Percentiles rank a stretch among this genome's conserved stretches.
Conservation (phyloP, 78 protist species). For the Mastigamoeba balamuthi region DNA sequence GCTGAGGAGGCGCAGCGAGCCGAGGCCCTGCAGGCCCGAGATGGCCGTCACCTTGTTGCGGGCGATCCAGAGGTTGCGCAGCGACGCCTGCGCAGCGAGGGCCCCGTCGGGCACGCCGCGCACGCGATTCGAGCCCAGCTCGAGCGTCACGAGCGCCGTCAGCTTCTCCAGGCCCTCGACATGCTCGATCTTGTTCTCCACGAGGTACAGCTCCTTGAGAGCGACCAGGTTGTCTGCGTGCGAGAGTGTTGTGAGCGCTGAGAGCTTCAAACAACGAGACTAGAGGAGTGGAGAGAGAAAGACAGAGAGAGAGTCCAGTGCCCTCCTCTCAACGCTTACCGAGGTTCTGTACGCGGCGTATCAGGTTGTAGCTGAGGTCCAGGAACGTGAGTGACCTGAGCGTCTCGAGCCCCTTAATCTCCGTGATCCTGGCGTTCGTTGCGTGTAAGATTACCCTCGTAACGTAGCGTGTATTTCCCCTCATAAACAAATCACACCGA, state of each 20-base stretch:
- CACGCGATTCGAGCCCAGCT: slow-evolving; percentile 13
- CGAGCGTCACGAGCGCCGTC: not conserved
- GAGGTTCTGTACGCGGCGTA: not conserved
- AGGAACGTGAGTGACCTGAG: not conserved
- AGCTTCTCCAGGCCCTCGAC: not conserved
- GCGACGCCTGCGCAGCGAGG: not conserved
- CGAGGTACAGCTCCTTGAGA: not conserved
- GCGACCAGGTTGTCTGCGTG: too few species aligned
- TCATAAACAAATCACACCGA: too few species aligned
- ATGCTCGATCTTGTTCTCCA: not conserved
- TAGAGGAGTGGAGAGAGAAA: too few species aligned
- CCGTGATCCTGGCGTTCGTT: too few species aligned
- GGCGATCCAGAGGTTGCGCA: not conserved
- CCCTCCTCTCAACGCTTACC: too few species aligned
- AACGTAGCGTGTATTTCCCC: too few species aligned
- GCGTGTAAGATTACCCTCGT: too few species aligned
- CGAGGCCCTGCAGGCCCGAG: not conserved
- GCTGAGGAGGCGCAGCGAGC: not conserved
- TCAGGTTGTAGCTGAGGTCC: not conserved
- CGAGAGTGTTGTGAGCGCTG: too few species aligned
- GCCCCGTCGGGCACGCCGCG: not conserved
- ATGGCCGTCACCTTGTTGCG: not conserved
- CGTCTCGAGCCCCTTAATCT: too few species aligned
- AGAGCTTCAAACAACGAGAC: too few species aligned
- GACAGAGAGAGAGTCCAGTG: too few species aligned